Base-by-base conservation (phyloP, 129 eudicot species). In the Mikania micrantha region DNA sequence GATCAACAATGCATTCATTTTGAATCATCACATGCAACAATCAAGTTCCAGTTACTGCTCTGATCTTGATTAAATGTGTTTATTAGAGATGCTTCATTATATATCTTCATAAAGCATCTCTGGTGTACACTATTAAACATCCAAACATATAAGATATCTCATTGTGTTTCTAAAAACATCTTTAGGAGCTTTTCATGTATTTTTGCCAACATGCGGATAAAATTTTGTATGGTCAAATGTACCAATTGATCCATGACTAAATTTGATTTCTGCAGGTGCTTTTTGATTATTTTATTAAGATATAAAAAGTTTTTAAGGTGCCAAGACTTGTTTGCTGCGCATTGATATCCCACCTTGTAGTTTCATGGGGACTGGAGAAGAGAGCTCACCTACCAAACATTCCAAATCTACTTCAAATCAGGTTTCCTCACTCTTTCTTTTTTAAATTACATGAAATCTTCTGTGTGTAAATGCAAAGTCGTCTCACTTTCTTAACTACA, bases 351-450 rank as follows among this genome's bases (percentile, higher is more conserved):
- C 40, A 20, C 36, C 28, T 48, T 52, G 40, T 75, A 41, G 60
- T 53, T 70, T 34, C 44, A 90, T 86, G 95, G 95, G 95, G 66
- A 31, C 91, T 28, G 88, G 85, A 56, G 95, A 90, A 75, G 88
- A 84, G 77, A 74, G 79, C 71, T 76, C 95, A 9, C 88, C 97
- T 31, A 39, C 86, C 72, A 90, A 80, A 73, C 74, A 90, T 64
- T 71, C 97, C 57, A 90, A 86, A 56, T 76, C 90, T 16, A 39
- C 88, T 19, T 60, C 95, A 70, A 67, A 69, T 32, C 97, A 84
- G 91, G 96, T 90, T 52, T 69, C 65, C 39, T 65, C 64, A 54
- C 36, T 69, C 61, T 67, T 34, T 70, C 64, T 39, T 56, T 41
- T 57, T 2, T 52, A 35, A 31, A 38, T 17, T 19, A 29, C 17